Percentiles rank a stretch among this genome's conserved stretches.
Conservation (phyloP, 495 filamentous ascomycete genomes). For the Aspergillus coremiiformis region DNA sequence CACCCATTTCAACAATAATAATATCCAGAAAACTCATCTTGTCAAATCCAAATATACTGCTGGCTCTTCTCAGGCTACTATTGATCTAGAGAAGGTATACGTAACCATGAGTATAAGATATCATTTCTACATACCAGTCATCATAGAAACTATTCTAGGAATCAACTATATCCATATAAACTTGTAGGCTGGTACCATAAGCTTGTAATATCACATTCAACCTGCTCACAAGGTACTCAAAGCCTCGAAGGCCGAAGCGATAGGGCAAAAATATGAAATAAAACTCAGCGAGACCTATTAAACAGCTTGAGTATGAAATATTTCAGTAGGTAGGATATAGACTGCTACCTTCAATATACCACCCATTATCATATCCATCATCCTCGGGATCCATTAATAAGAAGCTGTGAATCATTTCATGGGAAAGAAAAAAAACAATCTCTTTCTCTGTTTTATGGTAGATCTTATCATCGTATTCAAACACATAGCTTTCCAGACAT, state of each 20-base stretch:
- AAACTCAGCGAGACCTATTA: no score
- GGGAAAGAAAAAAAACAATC: not conserved
- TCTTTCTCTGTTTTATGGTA: not conserved
- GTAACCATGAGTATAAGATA: not conserved
- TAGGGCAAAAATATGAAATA: no score
- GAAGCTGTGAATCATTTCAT: conserved; percentile 1
- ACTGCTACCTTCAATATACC: not conserved
- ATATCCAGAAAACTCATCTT: not conserved
- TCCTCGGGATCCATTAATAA: not conserved
- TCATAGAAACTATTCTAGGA: not conserved
- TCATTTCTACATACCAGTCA: not conserved
- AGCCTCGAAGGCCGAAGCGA: not conserved
- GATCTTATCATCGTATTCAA: not conserved
- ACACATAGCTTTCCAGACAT: not conserved
- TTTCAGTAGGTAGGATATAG: no score
- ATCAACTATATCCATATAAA: not conserved
- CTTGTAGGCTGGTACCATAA: not conserved
- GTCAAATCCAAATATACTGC: not conserved
- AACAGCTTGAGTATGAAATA: no score
- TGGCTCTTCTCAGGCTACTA: not conserved
- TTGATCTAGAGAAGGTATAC: not conserved
- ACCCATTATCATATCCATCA: not conserved
- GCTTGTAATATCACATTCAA: not conserved
- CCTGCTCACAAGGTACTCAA: not conserved
- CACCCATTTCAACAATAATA: not conserved